These are phyloP conservation scores for Tephrocybe sp. DNA, from an alignment of 768 basidiomycete species.

Conservation along the genomic window DNA sequence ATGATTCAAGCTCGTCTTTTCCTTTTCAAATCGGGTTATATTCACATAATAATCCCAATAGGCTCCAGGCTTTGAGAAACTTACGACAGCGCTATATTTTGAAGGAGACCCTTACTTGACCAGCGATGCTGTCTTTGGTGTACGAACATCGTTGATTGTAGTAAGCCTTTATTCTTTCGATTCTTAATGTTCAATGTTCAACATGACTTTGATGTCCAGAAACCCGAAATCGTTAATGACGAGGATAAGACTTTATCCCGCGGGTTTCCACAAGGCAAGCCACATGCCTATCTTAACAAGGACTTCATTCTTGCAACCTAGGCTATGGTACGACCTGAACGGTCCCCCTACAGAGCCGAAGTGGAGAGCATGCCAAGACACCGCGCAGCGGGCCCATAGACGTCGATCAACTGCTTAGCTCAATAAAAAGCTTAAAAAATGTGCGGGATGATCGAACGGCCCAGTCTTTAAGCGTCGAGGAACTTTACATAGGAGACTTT, in stretches of 20 bases:
- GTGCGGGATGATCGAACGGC: too few species aligned
- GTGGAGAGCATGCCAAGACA: too few species aligned
- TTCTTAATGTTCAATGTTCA: neutral
- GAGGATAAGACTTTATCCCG: slow-evolving; percentile 51
- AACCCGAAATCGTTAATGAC: slow-evolving; percentile 52
- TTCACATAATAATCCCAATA: too few species aligned
- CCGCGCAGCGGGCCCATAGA: too few species aligned
- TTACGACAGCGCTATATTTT: slow-evolving; percentile 73
- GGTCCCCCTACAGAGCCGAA: too few species aligned
- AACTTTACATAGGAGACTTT: too few species aligned
- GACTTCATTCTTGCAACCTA: slow-evolving; percentile 42
- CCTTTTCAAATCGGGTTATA: neutral
- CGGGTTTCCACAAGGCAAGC: slow-evolving; percentile 43
- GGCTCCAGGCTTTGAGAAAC: slow-evolving; percentile 70
- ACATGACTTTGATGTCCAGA: slow-evolving; percentile 29
- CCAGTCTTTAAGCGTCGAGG: too few species aligned
- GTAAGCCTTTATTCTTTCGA: slow-evolving; percentile 41
- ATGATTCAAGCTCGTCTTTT: slow-evolving; percentile 52
- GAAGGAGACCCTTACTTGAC: slow-evolving; percentile 63
- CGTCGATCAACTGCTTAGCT: too few species aligned
- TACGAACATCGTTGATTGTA: slow-evolving; percentile 73
- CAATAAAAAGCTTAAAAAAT: too few species aligned
- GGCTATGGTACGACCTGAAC: too few species aligned
- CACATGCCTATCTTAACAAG: slow-evolving; percentile 36
- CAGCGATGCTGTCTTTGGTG: slow-evolving; percentile 81